phyloP scores from a whole-genome alignment of 192 early-diverging fungal species.

The Coemansia sp. region DNA sequence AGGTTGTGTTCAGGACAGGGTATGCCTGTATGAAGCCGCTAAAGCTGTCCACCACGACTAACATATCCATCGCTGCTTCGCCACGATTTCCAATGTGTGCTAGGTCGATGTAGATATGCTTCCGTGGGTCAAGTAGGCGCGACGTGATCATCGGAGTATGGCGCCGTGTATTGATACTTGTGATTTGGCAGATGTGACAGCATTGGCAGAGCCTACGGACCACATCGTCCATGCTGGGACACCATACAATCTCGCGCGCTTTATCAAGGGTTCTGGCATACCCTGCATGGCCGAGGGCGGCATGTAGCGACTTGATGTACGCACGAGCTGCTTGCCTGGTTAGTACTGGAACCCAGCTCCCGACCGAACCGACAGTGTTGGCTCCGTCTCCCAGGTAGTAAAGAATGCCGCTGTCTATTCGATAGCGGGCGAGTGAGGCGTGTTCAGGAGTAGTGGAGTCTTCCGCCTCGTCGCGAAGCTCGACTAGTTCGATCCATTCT shows the following conservation, averaged over 20 bases:
- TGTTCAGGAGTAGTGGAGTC: neutral
- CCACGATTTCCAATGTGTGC: conserved; percentile 8
- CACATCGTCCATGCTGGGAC: neutral
- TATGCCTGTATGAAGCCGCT: conserved; percentile 15
- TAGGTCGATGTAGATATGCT: conserved; percentile 30
- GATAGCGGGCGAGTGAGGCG: neutral
- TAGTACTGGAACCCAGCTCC: conserved; percentile 5
- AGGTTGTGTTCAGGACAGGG: conserved; percentile 6
- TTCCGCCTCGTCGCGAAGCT: neutral
- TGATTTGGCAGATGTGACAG: conserved; percentile 24
- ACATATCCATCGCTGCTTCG: conserved; percentile 6
- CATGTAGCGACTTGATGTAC: neutral
- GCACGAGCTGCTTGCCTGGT: neutral
- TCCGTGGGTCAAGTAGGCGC: neutral
- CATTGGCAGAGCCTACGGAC: neutral
- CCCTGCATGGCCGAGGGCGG: conserved; percentile 9
- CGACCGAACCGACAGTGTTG: neutral
- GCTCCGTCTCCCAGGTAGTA: neutral
- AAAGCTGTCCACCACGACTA: conserved; percentile 12
- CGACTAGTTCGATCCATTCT: neutral
- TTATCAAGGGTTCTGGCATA: conserved; percentile 2
- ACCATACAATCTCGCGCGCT: neutral
- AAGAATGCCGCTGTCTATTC: neutral
- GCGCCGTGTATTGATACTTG: conserved; percentile 6
- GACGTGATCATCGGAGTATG: conserved; percentile 9